Percentiles rank a stretch among this genome's conserved stretches.
These are phyloP conservation scores for Sextonia rubra DNA, from an alignment of 164 flowering plant genomes.

Conservation along the genomic window DNA sequence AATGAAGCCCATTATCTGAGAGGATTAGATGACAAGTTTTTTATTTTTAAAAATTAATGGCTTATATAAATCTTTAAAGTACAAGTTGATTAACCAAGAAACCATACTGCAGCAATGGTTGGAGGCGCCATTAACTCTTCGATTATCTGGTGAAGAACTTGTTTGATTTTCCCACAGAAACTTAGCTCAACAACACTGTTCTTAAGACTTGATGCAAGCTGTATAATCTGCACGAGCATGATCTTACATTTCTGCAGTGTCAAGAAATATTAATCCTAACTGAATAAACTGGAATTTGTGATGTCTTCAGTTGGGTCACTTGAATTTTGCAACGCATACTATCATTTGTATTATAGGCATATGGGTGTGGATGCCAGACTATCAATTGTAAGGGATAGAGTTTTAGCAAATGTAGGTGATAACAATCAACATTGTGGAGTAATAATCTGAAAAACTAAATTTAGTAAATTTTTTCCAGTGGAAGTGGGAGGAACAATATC, in stretches of 20 bases:
- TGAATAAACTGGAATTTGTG: background rate
- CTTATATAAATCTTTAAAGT: background rate
- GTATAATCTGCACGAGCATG: conserved; percentile 11
- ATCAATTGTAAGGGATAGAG: too few relatives aligned
- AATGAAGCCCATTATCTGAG: conserved; percentile 59
- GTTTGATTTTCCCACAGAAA: conserved; percentile 29
- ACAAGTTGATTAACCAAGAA: background rate
- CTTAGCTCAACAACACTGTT: conserved; percentile 5
- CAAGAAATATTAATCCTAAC: background rate
- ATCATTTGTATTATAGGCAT: too few relatives aligned
- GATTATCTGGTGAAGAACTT: conserved; percentile 36
- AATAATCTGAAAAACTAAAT: too few relatives aligned
- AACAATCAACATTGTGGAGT: background rate
- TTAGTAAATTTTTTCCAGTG: too few relatives aligned
- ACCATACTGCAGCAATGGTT: conserved; percentile 67
- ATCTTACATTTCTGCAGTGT: background rate
- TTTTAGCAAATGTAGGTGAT: too few relatives aligned
- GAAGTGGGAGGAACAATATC: background rate
- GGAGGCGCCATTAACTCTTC: conserved; percentile 88
- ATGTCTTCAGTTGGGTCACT: background rate
- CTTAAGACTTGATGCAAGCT: background rate
- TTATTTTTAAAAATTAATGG: background rate
- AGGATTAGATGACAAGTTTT: background rate
- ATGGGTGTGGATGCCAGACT: too few relatives aligned
- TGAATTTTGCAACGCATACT: too few relatives aligned